Evolutionary conservation across 768 basidiomycete species (phyloP), one percentile per base, ranked within the genome.

Genomic region (Ramaria rubella): DNA sequence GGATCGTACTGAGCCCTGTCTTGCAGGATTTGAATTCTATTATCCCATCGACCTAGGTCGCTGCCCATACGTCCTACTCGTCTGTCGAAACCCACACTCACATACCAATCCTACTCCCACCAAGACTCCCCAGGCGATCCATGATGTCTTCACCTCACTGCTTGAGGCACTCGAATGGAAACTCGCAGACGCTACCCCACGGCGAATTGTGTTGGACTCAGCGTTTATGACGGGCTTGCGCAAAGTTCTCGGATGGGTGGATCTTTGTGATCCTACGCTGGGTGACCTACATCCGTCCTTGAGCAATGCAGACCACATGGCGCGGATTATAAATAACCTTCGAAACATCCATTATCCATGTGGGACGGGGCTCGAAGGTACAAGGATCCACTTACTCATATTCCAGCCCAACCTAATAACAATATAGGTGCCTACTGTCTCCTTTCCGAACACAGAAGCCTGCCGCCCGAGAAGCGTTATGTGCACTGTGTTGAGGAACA

Each of bases 101-200:
- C n/a, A n/a, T 30, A 17, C 60, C 7, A 51, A 52, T 1, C 59
- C 60, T 1, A 24, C 34, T n/a, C 60, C 54, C 7, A 23, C 56
- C 5, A 60, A 58, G 19, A 21, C 54, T 2, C 59, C 52, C 8
- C 60, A 63, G 5, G 27, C 33, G 0, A 31, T 63, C 15, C 44
- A 57, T 1, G 55, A 59, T 26, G 26, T 62, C 4, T 63, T 67
- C 15, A 1, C 27, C 17, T 51, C 52, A 3, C 24, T 67, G 11
- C 38, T 68, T 5, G 44, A 51, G 3, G 42, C 55, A 8, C 45
- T 68, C 42, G 61, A 59, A 4, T 68, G 67, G 67, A 62, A 62
- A 52, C 62, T 68, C 0, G 65, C 65, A 0, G 67, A 68, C 51
- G 62, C 65, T 17, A 68, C 67, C 15, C 67, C 67, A 15, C 59